Evolutionary conservation across 2,329 filamentous ascomycete genomes (phyloP).

Genomic region (Fusarium poae): DNA sequence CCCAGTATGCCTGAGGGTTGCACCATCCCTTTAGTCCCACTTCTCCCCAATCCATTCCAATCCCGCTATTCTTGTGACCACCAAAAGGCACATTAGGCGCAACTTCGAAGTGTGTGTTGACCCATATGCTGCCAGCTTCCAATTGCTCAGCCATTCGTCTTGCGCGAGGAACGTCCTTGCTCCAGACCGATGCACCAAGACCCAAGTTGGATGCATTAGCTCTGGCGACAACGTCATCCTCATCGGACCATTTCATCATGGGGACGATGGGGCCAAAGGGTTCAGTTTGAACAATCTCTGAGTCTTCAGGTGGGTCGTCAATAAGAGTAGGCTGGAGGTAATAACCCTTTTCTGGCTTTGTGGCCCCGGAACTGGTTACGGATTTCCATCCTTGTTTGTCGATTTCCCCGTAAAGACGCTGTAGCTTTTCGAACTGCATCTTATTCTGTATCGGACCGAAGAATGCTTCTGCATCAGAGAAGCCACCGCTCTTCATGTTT

Average conservation of each 20-base stretch:
- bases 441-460: constrained; percentile 70
- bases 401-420: constrained; percentile 58
- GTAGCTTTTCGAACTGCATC: constrained; percentile 67
- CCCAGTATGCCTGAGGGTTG: constrained; percentile 15
- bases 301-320: constrained; percentile 69
- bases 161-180: constrained; percentile 63
- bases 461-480: constrained; percentile 57
- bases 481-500: constrained; percentile 59
- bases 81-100: constrained; percentile 59
- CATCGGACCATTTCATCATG: constrained; percentile 70
- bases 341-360: constrained; percentile 59
- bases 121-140: constrained; percentile 71
- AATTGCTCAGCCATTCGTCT: constrained; percentile 65
- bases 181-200: constrained; percentile 71
- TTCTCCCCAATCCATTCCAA: constrained; percentile 61
- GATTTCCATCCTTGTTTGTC: constrained; percentile 59
- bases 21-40: constrained; percentile 37
- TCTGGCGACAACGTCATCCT: constrained; percentile 69
- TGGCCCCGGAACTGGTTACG: constrained; percentile 50
- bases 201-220: constrained; percentile 67
- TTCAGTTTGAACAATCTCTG: constrained; percentile 68
- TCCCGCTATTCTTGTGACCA: constrained; percentile 65
- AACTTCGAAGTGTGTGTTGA: constrained; percentile 64
- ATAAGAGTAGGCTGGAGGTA: constrained; percentile 71
- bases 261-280: constrained; percentile 71